These are phyloP conservation scores for Tuber melanosporum DNA, from an alignment of 495 filamentous ascomycete species.

Conservation along the genomic window DNA sequence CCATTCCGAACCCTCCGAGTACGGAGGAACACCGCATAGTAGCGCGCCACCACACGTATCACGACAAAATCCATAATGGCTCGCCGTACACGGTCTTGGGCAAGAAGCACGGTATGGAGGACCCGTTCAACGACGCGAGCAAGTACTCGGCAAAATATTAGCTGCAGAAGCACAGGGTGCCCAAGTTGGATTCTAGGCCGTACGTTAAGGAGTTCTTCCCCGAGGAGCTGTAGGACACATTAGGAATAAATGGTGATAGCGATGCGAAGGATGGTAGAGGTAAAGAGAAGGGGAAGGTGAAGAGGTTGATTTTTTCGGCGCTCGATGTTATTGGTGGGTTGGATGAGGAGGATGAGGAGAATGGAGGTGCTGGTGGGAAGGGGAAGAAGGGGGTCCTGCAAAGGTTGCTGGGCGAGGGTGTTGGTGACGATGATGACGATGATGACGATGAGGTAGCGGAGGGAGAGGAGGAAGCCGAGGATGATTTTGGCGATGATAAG, in stretches of 20 bases:
- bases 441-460: constrained; percentile 24
- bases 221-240: constrained; percentile 30
- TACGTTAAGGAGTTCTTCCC: constrained; percentile 41
- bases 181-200: constrained; percentile 39
- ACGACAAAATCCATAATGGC: constrained; percentile 40
- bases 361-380: constrained; percentile 29
- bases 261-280: constrained; percentile 1
- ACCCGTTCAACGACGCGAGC: constrained; percentile 39
- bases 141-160: constrained; percentile 38
- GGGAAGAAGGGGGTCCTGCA: constrained; percentile 26
- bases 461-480: constrained; percentile 34
- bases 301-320: constrained; percentile 32
- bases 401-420: constrained; percentile 28
- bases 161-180: constrained; percentile 30
- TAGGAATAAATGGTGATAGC: constrained; percentile 28
- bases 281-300: constrained; percentile 29
- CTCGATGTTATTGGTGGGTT: constrained; percentile 32
- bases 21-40: constrained; percentile 39
- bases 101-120: constrained; percentile 35
- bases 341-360: constrained; percentile 24
- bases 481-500: constrained; percentile 38
- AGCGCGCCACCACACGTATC: constrained; percentile 30
- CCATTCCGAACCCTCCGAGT: constrained; percentile 28
- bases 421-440: constrained; percentile 33
- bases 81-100: constrained; percentile 38